Evolutionary conservation across 2,329 filamentous ascomycete species (phyloP).

Genomic region (Acrodontium crateriforme): DNA sequence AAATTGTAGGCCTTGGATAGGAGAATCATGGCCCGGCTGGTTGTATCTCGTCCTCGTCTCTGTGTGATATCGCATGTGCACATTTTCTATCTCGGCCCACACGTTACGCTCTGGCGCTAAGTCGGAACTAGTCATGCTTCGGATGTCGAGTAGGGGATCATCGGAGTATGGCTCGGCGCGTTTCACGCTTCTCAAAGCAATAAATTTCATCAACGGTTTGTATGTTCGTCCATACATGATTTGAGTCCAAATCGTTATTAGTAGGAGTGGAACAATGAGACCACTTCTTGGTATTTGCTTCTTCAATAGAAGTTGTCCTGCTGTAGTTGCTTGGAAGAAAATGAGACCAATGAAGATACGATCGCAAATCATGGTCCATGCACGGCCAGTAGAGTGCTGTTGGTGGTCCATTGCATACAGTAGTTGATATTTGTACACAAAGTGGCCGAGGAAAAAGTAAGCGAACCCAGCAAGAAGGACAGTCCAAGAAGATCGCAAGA

Average conservation of each 20-base stretch:
- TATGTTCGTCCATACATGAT: constrained; percentile 71
- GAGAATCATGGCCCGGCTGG: constrained; percentile 58
- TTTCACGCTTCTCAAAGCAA: constrained; percentile 75
- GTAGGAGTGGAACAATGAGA: constrained; percentile 61
- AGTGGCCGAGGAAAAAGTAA: constrained; percentile 73
- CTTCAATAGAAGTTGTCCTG: constrained; percentile 66
- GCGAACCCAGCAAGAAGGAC: constrained; percentile 69
- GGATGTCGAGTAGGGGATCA: constrained; percentile 16
- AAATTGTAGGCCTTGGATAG: constrained; percentile 56
- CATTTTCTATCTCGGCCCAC: constrained; percentile 15
- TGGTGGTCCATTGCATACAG: constrained; percentile 97
- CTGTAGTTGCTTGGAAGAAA: constrained; percentile 83
- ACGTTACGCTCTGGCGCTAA: constrained; percentile 26
- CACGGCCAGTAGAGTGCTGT: constrained; percentile 81
- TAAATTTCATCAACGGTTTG: constrained; percentile 80
- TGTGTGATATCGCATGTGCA: constrained; percentile 5
- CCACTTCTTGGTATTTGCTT: constrained; percentile 59
- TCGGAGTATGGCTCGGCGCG: constrained; percentile 39
- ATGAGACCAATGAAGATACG: constrained; percentile 74
- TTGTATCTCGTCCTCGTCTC: constrained; percentile 8
- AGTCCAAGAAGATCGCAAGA: constrained; percentile 64
- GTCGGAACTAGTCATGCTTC: constrained; percentile 11
- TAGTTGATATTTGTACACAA: constrained; percentile 93
- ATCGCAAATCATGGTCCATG: constrained; percentile 95
- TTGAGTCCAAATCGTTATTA: constrained; percentile 77